Conservation (phyloP, 805 yeast species). For the Nakazawaea peltata region DNA sequence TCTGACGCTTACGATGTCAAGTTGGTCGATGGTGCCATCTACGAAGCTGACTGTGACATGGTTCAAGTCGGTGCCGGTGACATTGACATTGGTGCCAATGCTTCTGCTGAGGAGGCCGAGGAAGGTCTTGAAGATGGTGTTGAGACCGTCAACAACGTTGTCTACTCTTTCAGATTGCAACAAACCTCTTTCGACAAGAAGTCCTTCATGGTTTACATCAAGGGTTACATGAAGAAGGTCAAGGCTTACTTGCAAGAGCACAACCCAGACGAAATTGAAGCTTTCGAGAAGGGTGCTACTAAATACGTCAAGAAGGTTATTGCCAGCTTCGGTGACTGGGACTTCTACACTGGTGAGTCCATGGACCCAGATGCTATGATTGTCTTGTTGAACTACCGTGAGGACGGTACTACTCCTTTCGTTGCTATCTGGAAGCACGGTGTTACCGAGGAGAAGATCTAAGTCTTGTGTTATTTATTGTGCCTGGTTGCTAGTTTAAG, state of each 20-base stretch:
- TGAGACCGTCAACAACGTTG: constrained; percentile 95
- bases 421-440: constrained; percentile 99
- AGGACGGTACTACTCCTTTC: constrained; percentile 97
- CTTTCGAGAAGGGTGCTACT: constrained; percentile 96
- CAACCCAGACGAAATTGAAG: constrained; percentile 79
- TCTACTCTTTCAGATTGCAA: constrained; percentile 97
- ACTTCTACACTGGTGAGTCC: constrained; percentile 98
- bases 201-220: constrained; percentile 92
- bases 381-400: constrained; percentile 98
- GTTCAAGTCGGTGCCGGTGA: constrained; percentile 79
- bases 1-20: constrained; percentile 94
- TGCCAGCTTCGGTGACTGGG: constrained; percentile 97
- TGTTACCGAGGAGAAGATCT: constrained; percentile 81
- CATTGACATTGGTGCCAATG: constrained; percentile 98
- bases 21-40: constrained; percentile 83
- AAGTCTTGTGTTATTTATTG: too few relatives aligned
- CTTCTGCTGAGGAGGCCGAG: constrained; percentile 93
- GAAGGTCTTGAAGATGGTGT: constrained; percentile 78
- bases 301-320: constrained; percentile 94
- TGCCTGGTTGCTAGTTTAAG: too few relatives aligned
- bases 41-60: constrained; percentile 95
- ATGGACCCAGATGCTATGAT: constrained; percentile 99
- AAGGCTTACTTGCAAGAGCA: constrained; percentile 86
- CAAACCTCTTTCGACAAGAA: constrained; percentile 96
- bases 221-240: constrained; percentile 97